phyloP scores from a whole-genome alignment of 495 filamentous ascomycete genomes.

The Penicillium goetzii region DNA sequence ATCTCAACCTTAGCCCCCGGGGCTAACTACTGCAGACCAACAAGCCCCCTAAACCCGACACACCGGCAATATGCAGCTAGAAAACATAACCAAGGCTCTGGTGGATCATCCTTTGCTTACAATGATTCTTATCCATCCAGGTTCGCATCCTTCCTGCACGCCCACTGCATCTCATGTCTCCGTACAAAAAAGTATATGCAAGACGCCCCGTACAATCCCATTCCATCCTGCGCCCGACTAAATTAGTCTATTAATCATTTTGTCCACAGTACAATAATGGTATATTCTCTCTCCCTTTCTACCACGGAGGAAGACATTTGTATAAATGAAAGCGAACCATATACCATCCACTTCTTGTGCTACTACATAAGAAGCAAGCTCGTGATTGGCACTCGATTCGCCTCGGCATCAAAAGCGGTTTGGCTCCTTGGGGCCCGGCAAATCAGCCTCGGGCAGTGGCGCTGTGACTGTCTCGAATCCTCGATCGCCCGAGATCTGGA shows the following conservation, averaged over 20 bases:
- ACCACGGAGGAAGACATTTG: background rate
- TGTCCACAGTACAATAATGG: background rate
- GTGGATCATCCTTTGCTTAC: background rate
- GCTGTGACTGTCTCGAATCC: background rate
- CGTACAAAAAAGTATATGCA: background rate
- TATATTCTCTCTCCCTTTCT: background rate
- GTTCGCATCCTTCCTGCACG: conserved; percentile 1
- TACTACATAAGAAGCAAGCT: background rate
- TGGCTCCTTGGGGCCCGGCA: conserved; percentile 9
- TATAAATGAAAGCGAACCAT: background rate
- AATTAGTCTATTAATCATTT: background rate
- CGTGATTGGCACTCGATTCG: conserved; percentile 14
- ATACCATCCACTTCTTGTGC: background rate
- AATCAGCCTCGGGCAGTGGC: conserved; percentile 18
- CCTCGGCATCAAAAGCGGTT: conserved; percentile 5
- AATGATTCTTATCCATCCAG: background rate
- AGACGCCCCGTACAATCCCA: background rate
- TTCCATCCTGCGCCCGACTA: background rate
- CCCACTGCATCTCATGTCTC: background rate
- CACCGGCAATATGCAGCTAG: conserved; percentile 18
- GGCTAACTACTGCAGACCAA: background rate
- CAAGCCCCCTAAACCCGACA: background rate
- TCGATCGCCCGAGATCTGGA: conserved; percentile 29
- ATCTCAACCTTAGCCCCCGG: background rate
- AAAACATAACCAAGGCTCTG: conserved; percentile 5